A percentile compares a stretch with the other conserved stretches of the same genome.
These are phyloP conservation scores for Alternaria viburni DNA, from an alignment of 2,329 filamentous ascomycete species.

Conservation along the genomic window DNA sequence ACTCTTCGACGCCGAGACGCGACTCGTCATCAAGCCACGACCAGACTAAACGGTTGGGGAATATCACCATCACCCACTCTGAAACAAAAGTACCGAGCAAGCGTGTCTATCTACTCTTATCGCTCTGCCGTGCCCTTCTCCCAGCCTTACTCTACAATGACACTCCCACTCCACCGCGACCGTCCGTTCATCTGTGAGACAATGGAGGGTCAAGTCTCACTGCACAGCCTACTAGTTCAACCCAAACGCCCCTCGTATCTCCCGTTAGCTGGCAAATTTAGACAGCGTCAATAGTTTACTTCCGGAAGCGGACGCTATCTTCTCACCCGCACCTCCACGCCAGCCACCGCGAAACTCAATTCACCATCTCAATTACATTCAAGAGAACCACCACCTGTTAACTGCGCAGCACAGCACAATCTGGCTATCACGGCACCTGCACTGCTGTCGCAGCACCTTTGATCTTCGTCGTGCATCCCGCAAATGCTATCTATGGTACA, in stretches of 20 bases:
- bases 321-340: not conserved
- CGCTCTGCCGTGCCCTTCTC: not conserved
- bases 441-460: not conserved
- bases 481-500: not conserved
- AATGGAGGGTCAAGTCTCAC: not conserved
- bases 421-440: not conserved
- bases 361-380: not conserved
- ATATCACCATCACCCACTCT: not conserved
- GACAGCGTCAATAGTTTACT: slow-evolving; percentile 9
- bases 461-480: slow-evolving; percentile 13
- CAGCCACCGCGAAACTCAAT: not conserved
- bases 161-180: not conserved
- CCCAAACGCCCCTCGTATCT: not conserved
- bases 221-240: not conserved
- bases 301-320: not conserved
- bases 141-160: not conserved
- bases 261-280: slow-evolving; percentile 5
- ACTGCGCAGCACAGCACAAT: not conserved
- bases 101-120: not conserved
- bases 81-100: not conserved
- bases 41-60: not conserved
- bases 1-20: not conserved
- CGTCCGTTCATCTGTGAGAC: not conserved
- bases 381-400: not conserved
- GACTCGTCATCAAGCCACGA: not conserved